Percentiles rank a stretch among this genome's conserved stretches.
Conservation (phyloP, 768 basidiomycete genomes). For the Pulveroboletus frians region DNA sequence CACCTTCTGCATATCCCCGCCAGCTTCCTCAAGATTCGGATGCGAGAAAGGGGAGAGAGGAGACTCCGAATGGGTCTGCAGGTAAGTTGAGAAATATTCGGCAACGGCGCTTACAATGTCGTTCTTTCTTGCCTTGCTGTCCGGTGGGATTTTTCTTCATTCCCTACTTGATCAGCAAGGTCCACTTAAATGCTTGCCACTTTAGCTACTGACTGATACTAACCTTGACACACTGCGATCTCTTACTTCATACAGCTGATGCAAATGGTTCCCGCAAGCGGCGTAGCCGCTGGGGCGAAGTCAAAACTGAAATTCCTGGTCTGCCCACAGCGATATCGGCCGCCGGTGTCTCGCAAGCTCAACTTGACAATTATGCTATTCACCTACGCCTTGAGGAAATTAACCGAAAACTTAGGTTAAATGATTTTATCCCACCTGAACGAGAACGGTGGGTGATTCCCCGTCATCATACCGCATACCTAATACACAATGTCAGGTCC, state of each 20-base stretch:
- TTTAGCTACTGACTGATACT: conserved; percentile 45
- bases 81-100: conserved; percentile 57
- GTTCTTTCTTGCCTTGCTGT: conserved; percentile 34
- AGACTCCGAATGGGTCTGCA: conserved; percentile 63
- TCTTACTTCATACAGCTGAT: conserved; percentile 56
- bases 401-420: conserved; percentile 87
- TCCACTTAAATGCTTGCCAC: conserved; percentile 31
- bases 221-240: conserved; percentile 45
- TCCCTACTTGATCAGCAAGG: conserved; percentile 29
- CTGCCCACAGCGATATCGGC: conserved; percentile 92
- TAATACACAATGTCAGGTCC: conserved; percentile 49
- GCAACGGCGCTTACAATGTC: conserved; percentile 35
- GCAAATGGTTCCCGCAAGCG: conserved; percentile 89
- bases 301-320: conserved; percentile 85
- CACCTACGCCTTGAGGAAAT: conserved; percentile 96
- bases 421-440: conserved; percentile 94
- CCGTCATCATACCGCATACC: background rate
- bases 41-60: conserved; percentile 61
- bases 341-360: conserved; percentile 89
- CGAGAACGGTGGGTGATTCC: conserved; percentile 62
- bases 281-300: conserved; percentile 97
- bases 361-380: conserved; percentile 97
- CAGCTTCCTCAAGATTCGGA: conserved; percentile 52
- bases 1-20: conserved; percentile 80
- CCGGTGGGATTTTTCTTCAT: conserved; percentile 26